Conservation (phyloP, 257 asterid species). For the Solanum rostratum region DNA sequence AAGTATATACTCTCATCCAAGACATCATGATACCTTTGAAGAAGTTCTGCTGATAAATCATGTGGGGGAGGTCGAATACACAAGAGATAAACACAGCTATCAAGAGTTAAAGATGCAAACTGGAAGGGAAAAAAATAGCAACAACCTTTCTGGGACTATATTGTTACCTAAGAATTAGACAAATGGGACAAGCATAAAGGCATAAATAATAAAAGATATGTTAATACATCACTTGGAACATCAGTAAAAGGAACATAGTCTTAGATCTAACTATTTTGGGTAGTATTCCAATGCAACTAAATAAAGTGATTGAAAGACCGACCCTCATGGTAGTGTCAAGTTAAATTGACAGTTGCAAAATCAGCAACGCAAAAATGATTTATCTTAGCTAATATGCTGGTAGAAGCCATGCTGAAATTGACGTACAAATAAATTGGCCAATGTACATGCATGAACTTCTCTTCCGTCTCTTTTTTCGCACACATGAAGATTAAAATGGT, state of each 20-base stretch:
- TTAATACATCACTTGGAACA: neutral
- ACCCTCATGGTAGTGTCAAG: neutral
- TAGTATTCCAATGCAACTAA: neutral
- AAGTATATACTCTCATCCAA: conserved; percentile 7
- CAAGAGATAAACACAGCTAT: conserved; percentile 14
- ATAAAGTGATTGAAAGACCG: neutral
- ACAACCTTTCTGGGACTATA: neutral
- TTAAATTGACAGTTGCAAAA: neutral
- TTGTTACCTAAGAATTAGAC: neutral
- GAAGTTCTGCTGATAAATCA: conserved; percentile 2
- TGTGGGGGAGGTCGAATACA: conserved; percentile 4
- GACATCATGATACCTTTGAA: conserved; percentile 1
- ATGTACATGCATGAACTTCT: neutral
- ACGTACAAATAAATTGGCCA: neutral
- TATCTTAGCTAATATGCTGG: neutral
- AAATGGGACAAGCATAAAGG: neutral
- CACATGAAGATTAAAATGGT: neutral
- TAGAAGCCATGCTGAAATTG: neutral
- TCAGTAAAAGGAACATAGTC: neutral
- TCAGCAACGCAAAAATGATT: neutral
- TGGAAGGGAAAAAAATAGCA: neutral
- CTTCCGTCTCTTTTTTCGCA: neutral
- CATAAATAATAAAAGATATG: neutral
- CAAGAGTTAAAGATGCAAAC: conserved; percentile 1
- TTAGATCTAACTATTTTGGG: neutral